Conservation (phyloP, 1,139 yeast genomes). For the Spencermartinsiella ligniputridi region DNA sequence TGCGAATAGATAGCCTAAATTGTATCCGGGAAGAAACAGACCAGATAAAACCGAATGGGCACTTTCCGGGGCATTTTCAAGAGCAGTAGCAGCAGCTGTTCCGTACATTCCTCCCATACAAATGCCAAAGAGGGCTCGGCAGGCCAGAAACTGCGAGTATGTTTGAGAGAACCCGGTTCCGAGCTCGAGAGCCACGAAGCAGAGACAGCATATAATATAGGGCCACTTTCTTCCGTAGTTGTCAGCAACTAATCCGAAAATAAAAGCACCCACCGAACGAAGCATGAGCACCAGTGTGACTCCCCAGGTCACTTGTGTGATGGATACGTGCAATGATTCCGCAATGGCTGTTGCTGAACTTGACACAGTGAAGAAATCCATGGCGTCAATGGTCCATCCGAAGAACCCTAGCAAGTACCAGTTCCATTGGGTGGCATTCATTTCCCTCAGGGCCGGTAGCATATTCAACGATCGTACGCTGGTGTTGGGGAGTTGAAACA, state of each 20-base stretch:
- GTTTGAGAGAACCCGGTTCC: conserved; percentile 53
- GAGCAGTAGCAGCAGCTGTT: conserved; percentile 44
- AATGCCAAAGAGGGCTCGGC: conserved; percentile 47
- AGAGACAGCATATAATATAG: conserved; percentile 40
- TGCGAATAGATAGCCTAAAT: conserved; percentile 43
- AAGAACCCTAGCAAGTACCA: conserved; percentile 38
- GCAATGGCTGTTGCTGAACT: conserved; percentile 45
- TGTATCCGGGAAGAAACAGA: conserved; percentile 44
- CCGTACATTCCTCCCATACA: conserved; percentile 53
- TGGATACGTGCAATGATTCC: conserved; percentile 36
- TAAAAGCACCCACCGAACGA: conserved; percentile 54
- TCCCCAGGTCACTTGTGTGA: conserved; percentile 52
- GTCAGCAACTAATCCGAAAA: conserved; percentile 53
- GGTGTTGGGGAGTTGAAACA: conserved; percentile 26
- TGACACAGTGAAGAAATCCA: conserved; percentile 51
- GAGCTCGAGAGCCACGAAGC: conserved; percentile 46
- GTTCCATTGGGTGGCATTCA: conserved; percentile 39
- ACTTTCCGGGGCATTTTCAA: conserved; percentile 44
- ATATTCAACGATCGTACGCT: conserved; percentile 30
- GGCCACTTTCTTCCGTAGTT: conserved; percentile 55
- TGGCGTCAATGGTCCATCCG: conserved; percentile 50
- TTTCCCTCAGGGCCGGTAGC: conserved; percentile 33
- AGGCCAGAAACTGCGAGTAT: conserved; percentile 47
- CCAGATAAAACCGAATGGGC: conserved; percentile 44
- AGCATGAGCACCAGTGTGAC: conserved; percentile 55